Evolutionary conservation across 176 grass and related monocot genomes (phyloP).

Genomic region (Avena sativa): DNA sequence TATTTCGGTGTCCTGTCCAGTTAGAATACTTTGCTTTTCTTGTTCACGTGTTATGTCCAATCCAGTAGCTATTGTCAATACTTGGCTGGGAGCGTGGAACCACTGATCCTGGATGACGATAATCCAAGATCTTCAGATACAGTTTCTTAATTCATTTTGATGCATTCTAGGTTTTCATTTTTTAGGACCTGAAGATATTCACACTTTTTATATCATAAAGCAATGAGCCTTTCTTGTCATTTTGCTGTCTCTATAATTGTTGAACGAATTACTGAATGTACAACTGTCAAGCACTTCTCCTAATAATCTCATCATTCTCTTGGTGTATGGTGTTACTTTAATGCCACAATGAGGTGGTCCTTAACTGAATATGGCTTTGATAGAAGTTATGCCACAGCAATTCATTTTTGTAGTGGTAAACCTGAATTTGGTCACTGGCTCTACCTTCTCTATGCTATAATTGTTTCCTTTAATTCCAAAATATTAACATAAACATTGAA

Average conservation of each 20-base stretch:
- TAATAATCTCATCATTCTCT: background rate
- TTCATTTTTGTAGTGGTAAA: background rate
- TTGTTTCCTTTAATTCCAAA: background rate
- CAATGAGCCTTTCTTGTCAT: background rate
- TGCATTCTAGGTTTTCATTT: background rate
- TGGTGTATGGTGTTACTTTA: background rate
- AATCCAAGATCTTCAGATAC: background rate
- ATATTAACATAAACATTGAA: background rate
- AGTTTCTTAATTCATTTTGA: constrained; percentile 1
- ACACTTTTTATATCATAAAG: background rate
- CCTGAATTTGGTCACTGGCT: background rate
- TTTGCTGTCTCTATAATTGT: background rate
- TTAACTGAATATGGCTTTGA: background rate
- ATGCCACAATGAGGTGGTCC: background rate
- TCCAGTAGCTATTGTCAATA: background rate
- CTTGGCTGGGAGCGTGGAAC: background rate
- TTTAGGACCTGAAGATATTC: background rate
- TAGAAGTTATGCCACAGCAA: background rate
- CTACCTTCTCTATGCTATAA: background rate
- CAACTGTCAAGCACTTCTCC: background rate
- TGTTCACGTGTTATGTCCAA: background rate
- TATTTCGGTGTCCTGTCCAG: background rate
- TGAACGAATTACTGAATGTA: background rate
- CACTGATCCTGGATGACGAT: background rate
- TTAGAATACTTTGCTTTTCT: background rate